A percentile compares a stretch with the other conserved stretches of the same genome.
These are phyloP conservation scores for Tulasnella sp. DNA, from an alignment of 768 basidiomycete species.

Conservation along the genomic window DNA sequence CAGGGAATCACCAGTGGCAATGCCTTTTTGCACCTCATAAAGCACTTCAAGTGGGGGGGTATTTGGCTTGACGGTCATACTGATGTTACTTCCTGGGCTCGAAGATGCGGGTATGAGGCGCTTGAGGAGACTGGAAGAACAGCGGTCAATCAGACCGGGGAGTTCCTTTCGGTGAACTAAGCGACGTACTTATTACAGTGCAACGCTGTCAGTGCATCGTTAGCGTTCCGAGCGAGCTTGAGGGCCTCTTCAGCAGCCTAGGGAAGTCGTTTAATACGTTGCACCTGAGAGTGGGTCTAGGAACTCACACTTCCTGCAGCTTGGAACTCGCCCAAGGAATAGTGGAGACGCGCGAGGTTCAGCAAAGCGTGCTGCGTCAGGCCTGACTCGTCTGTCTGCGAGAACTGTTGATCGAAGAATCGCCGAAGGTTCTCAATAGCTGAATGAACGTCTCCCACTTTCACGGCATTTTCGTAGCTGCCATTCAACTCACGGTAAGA, in stretches of 20 bases:
- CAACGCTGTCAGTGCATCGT: slow-evolving; percentile 64
- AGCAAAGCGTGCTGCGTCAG: slow-evolving; percentile 73
- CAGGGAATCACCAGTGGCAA: slow-evolving; percentile 34
- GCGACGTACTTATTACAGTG: slow-evolving; percentile 62
- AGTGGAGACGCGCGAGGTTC: slow-evolving; percentile 71
- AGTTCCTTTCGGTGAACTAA: not conserved
- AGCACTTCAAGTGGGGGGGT: slow-evolving; percentile 69
- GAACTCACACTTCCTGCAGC: slow-evolving; percentile 57
- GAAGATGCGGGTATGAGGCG: slow-evolving; percentile 47
- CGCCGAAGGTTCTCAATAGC: slow-evolving; percentile 64
- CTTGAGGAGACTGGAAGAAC: slow-evolving; percentile 50
- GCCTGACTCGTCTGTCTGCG: slow-evolving; percentile 74
- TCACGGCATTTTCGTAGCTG: slow-evolving; percentile 62
- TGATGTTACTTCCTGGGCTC: not conserved
- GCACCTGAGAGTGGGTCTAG: not conserved
- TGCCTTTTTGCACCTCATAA: slow-evolving; percentile 67
- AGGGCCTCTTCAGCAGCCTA: slow-evolving; percentile 73
- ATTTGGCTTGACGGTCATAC: slow-evolving; percentile 53
- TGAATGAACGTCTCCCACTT: slow-evolving; percentile 58
- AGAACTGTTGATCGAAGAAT: slow-evolving; percentile 83
- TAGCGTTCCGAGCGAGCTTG: slow-evolving; percentile 60
- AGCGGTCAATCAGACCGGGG: not conserved
- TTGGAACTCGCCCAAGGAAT: slow-evolving; percentile 54
- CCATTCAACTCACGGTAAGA: not conserved
- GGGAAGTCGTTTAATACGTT: slow-evolving; percentile 13